Base-by-base conservation (phyloP, 352 stramenopile genomes). In the Pythium periplocum region DNA sequence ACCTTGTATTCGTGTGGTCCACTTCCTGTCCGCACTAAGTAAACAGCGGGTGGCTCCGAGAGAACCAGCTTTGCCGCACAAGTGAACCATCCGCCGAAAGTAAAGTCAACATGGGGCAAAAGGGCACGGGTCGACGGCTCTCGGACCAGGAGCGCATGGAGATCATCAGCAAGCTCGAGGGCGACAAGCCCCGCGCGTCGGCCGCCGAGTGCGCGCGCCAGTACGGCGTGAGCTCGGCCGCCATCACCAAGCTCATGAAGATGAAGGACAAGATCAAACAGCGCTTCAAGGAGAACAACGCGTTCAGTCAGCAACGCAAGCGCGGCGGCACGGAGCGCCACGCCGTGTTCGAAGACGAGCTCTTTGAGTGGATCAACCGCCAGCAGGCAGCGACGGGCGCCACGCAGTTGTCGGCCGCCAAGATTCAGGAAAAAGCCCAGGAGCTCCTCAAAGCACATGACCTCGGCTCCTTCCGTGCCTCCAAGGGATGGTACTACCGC, bases 201-300 rank as follows among this genome's bases (percentile, higher is more conserved):
- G 71, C 75, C 11, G 75, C 74, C 38, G 69, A 79, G 45, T 86
- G 74, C 17, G 80, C 77, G 50, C 74, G 75, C 1, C 53, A 78
- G 45, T 87, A 88, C 50, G 77, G 77, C 40, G 78, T 90, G 42
- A 83, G 69, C 30, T 78, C 73, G 53, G 78, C 79, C 32, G 79
- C 79, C 39, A 90, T 88, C 68, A 85, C 77, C 50, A 87, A 88
- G 59, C 75, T 90, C 65, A 85, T 86, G 73, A 86, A 90, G 53
- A 73, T 79, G 41, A 77, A 76, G 31, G 59, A 79, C 51, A 71
- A 65, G 12, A 76, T 90, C 55, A 86, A 86, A 48, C 83, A 85
- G 55, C 76, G 79, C 45, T 87, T 87, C 50, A 71, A 73, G 45
- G 70, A 78, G 34, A 53, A 66, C 59, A 66, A 66, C 39, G 33